Evolutionary conservation across 1,284 basidiomycete genomes (phyloP), one percentile per base, ranked within the genome.

Genomic region (Termitomyces sp.): DNA sequence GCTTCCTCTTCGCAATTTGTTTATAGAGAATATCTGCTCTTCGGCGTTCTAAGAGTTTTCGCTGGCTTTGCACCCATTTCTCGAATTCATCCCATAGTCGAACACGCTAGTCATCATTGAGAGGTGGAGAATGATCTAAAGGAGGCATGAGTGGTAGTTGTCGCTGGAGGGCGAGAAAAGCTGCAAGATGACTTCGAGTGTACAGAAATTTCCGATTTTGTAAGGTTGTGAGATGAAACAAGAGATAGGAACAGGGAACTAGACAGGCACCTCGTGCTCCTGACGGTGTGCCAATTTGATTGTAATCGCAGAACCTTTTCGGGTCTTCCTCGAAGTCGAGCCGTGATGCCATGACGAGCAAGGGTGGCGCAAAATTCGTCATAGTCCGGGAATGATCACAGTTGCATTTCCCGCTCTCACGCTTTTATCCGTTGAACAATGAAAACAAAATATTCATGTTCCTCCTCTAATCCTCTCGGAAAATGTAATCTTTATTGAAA

Each of bases 81-180:
- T 73, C 70, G 58, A 77, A 77, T n/a, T 63, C 59, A 38, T 56
- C 58, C 75, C 75, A 77, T n/a, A 72, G 66, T 40, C 75, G 64
- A 44, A 75, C 70, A 15, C 65, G 68, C 12, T 64, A 39, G n/a
- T 56, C 15, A 41, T 52, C 24, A 34, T 24, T 39, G 10, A 42
- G 40, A 50, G 61, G 51, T 44, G 59, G 54, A 28, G 60, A 50
- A 52, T 61, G 46, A 43, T 54, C 49, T 31, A 58, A 50, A n/a
- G 59, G 46, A 26, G 58, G 49, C 57, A 62, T 64, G 58, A 53
- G 46, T 59, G 54, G 58, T 19, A 17, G 38, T 57, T 43, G 46
- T n/a, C n/a, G 53, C 33, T 46, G 51, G 31, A 60, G 57, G 52
- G 53, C 54, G 55, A 58, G 58, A 58, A 61, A 58, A 56, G 33